Conservation (phyloP, 129 eudicot genomes). For the Flaveria brownii region DNA sequence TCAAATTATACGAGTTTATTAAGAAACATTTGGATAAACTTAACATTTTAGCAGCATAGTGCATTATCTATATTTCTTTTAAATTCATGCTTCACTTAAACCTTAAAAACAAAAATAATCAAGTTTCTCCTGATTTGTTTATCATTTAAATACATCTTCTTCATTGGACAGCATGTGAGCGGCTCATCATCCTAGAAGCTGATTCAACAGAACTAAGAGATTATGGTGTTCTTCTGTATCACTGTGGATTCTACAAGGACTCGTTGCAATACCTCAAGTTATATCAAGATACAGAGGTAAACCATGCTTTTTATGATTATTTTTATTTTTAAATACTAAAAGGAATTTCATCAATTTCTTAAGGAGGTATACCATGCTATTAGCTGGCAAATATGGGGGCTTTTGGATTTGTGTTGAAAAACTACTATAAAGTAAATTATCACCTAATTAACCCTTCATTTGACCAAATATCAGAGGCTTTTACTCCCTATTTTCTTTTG, state of each 20-base stretch:
- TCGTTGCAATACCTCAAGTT: slow-evolving; percentile 59
- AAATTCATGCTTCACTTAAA: neutral
- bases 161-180: slow-evolving; percentile 71
- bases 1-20: neutral
- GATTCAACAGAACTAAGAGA: slow-evolving; percentile 70
- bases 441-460: neutral
- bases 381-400: neutral
- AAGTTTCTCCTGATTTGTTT: slow-evolving; percentile 8
- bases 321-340: neutral
- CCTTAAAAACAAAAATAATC: neutral
- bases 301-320: neutral
- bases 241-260: slow-evolving; percentile 73
- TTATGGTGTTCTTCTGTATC: slow-evolving; percentile 79
- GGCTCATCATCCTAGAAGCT: slow-evolving; percentile 66
- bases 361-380: slow-evolving; percentile 1
- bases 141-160: slow-evolving; percentile 4
- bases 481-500: neutral
- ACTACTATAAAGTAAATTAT: neutral
- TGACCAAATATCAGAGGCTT: neutral
- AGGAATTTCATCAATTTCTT: neutral
- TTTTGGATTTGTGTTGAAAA: neutral
- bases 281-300: slow-evolving; percentile 69
- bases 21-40: neutral
- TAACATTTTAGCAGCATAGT: neutral
- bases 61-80: slow-evolving; percentile 14